phyloP scores from a whole-genome alignment of 2,329 filamentous ascomycete species.

The Claviceps maximensis region DNA sequence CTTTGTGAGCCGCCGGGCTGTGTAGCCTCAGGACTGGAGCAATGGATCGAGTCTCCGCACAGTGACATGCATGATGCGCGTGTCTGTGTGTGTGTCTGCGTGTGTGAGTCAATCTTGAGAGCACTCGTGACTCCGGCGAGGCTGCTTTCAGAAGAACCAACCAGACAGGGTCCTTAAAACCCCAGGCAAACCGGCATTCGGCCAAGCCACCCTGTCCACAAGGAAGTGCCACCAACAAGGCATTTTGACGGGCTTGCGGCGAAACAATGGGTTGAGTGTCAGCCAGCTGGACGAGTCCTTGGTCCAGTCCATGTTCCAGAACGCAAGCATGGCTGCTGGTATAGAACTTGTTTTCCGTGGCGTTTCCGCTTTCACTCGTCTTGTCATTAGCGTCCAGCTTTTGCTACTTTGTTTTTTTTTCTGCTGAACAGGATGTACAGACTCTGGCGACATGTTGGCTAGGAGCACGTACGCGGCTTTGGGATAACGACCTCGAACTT shows the following conservation, averaged over 20 bases:
- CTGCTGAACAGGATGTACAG: not conserved
- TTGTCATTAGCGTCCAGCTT: not conserved
- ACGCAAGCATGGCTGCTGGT: not conserved
- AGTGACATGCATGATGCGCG: not conserved
- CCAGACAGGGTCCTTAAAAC: no score
- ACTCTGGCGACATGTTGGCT: no score
- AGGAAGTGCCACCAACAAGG: not conserved
- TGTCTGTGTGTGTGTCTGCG: not conserved
- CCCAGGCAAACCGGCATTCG: conserved; percentile 3
- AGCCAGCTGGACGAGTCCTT: not conserved
- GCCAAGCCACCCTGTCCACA: not conserved
- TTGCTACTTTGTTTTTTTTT: not conserved
- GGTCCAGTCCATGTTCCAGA: not conserved
- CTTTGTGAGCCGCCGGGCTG: not conserved
- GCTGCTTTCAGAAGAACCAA: not conserved
- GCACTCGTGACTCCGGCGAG: not conserved
- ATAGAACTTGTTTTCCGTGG: not conserved
- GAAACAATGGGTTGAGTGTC: not conserved
- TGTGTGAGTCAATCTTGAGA: not conserved
- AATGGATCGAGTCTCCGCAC: not conserved
- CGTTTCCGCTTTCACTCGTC: not conserved
- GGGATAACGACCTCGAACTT: no score
- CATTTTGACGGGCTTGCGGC: not conserved
- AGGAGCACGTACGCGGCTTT: no score
- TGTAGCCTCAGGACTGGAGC: not conserved